Evolutionary conservation across 2,329 filamentous ascomycete species (phyloP).

Genomic region (Calonectria montana): DNA sequence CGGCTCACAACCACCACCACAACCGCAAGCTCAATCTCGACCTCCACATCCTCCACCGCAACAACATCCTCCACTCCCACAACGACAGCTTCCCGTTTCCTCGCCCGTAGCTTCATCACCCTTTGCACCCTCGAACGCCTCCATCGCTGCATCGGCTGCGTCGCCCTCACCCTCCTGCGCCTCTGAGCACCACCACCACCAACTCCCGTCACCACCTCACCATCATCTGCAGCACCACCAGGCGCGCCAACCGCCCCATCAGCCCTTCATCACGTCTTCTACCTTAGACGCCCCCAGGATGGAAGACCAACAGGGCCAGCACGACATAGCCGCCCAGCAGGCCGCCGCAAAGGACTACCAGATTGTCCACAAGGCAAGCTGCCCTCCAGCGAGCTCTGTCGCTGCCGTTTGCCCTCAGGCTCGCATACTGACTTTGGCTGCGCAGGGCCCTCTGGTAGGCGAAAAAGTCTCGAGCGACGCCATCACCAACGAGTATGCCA

Average conservation of each 20-base stretch:
- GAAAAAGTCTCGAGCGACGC: slow-evolving; percentile 79
- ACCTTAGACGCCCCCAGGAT: slow-evolving; percentile 41
- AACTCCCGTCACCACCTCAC: slow-evolving; percentile 25
- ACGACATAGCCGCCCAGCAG: slow-evolving; percentile 69
- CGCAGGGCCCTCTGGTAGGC: slow-evolving; percentile 85
- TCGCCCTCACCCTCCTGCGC: slow-evolving; percentile 31
- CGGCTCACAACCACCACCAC: slow-evolving; percentile 27
- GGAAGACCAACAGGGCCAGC: slow-evolving; percentile 48
- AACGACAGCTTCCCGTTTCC: slow-evolving; percentile 29
- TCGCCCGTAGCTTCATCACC: slow-evolving; percentile 31
- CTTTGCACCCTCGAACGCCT: slow-evolving; percentile 31
- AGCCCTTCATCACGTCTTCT: slow-evolving; percentile 22
- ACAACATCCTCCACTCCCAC: slow-evolving; percentile 20
- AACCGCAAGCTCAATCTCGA: slow-evolving; percentile 22
- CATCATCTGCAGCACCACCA: slow-evolving; percentile 32
- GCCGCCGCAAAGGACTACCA: slow-evolving; percentile 70
- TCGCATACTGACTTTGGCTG: slow-evolving; percentile 27
- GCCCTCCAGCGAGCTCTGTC: slow-evolving; percentile 15
- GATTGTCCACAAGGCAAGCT: slow-evolving; percentile 65
- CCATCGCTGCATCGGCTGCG: slow-evolving; percentile 27
- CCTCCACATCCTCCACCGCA: slow-evolving; percentile 27
- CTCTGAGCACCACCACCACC: slow-evolving; percentile 29
- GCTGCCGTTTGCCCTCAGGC: slow-evolving; percentile 4
- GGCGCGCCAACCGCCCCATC: slow-evolving; percentile 27
- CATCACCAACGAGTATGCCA: slow-evolving; percentile 88